Conservation (phyloP, 1,284 basidiomycete genomes). For the Vanrija pseudolonga region DNA sequence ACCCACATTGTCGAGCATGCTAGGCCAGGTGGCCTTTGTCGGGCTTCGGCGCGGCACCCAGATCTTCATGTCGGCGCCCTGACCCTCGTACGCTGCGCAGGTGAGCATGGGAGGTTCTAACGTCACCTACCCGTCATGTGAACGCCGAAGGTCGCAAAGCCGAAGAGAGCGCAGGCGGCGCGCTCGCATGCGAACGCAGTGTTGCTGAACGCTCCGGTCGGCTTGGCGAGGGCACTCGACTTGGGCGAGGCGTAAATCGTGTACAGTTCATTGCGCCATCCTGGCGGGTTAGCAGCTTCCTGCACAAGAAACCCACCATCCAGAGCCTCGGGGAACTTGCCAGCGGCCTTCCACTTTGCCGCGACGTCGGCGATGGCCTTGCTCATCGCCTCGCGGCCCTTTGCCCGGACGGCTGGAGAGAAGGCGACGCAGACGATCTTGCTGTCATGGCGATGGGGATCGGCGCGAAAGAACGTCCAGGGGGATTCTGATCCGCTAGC, state of each 20-base stretch:
- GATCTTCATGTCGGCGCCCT: slow-evolving; percentile 54
- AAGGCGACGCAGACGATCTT: slow-evolving; percentile 27
- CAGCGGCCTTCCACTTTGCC: slow-evolving; percentile 42
- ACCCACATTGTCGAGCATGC: slow-evolving; percentile 18
- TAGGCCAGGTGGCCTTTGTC: slow-evolving; percentile 78
- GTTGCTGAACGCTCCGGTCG: slow-evolving; percentile 52
- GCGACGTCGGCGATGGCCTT: slow-evolving; percentile 42
- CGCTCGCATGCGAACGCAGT: slow-evolving; percentile 85
- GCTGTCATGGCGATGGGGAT: not conserved
- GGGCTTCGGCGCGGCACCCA: slow-evolving; percentile 84
- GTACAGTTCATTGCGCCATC: slow-evolving; percentile 83
- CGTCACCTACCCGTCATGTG: slow-evolving; percentile 41
- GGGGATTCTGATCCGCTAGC: not conserved
- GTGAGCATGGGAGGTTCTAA: slow-evolving; percentile 1
- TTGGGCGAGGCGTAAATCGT: slow-evolving; percentile 68
- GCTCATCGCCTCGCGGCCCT: slow-evolving; percentile 30
- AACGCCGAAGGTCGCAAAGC: slow-evolving; percentile 72
- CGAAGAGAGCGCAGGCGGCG: slow-evolving; percentile 73
- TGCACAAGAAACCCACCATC: slow-evolving; percentile 35
- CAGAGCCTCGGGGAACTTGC: slow-evolving; percentile 45
- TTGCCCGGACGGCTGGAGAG: slow-evolving; percentile 18
- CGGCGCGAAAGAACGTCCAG: not conserved
- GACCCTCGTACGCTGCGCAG: slow-evolving; percentile 40
- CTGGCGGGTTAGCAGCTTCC: slow-evolving; percentile 23
- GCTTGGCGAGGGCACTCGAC: slow-evolving; percentile 53